Evolutionary conservation across 2,329 filamentous ascomycete genomes (phyloP).

Genomic region (Aspergillus ochraceoroseus): DNA sequence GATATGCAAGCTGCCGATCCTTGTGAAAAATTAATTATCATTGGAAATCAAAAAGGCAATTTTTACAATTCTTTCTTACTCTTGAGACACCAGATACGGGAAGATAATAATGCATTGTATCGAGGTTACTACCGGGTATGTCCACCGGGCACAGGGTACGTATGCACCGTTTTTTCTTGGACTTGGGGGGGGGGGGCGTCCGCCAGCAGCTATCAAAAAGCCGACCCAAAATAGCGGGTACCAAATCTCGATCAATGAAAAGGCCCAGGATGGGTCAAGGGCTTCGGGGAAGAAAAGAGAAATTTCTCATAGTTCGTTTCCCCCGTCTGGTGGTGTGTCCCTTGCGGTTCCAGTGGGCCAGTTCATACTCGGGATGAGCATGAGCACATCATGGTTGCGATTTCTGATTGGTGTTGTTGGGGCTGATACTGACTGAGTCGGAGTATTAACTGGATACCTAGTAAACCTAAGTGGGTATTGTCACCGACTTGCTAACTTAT

Average conservation of each 20-base stretch:
- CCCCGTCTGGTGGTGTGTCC: constrained; percentile 7
- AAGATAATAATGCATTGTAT: no score
- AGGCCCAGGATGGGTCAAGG: constrained; percentile 13
- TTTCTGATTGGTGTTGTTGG: constrained; percentile 10
- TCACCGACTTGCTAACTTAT: not conserved
- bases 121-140: no score
- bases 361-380: not conserved
- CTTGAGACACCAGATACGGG: no score
- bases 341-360: constrained; percentile 12
- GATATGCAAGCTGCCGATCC: constrained; percentile 28
- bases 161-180: not conserved
- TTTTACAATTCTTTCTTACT: no score
- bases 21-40: not conserved
- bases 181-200: constrained; percentile 5
- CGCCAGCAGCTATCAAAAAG: constrained; percentile 10
- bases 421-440: no score
- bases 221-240: constrained; percentile 18
- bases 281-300: constrained; percentile 11
- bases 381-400: constrained; percentile 15
- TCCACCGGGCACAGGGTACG: no score
- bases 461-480: no score
- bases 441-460: no score
- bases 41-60: not conserved
- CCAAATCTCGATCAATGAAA: constrained; percentile 16
- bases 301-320: constrained; percentile 10